Conservation (phyloP, 2,329 filamentous ascomycete species). For the Sporothrix pallida region DNA sequence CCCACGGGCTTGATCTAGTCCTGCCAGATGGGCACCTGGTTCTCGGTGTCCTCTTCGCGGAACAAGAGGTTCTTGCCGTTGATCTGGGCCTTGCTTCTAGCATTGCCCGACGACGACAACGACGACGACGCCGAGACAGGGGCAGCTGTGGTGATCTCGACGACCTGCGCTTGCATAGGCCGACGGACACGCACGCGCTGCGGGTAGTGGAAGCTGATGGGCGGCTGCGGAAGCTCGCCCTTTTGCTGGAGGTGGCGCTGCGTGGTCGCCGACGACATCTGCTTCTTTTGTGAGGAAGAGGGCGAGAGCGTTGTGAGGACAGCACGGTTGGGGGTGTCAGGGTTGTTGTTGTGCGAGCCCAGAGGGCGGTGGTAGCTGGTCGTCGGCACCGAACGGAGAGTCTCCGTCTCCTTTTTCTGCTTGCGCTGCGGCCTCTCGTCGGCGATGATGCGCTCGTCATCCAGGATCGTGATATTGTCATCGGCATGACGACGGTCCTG, state of each 20-base stretch:
- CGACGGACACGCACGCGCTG: slow-evolving; percentile 39
- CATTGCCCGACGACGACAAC: neutral
- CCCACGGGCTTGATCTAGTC: neutral
- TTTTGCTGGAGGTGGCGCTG: neutral
- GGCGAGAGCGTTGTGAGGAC: neutral
- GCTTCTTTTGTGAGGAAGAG: slow-evolving; percentile 13
- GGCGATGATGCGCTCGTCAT: neutral
- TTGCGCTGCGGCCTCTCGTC: neutral
- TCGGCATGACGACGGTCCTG: slow-evolving; percentile 12
- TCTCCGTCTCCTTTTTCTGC: neutral
- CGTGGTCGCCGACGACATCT: neutral
- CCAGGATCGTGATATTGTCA: neutral
- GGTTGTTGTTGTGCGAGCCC: slow-evolving; percentile 2
- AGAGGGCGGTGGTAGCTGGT: slow-evolving; percentile 25
- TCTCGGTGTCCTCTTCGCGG: slow-evolving; percentile 27
- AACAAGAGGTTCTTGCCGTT: slow-evolving; percentile 24
- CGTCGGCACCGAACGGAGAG: neutral
- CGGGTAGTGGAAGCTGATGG: slow-evolving; percentile 44
- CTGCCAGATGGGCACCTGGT: slow-evolving; percentile 29
- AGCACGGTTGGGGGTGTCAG: neutral
- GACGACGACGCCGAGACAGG: neutral
- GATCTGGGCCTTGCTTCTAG: neutral
- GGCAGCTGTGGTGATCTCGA: slow-evolving; percentile 22
- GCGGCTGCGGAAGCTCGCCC: slow-evolving; percentile 28
- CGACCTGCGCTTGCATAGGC: slow-evolving; percentile 26